A percentile compares a stretch with the other conserved stretches of the same genome.
Evolutionary conservation across 805 yeast genomes (phyloP).

Genomic region (Suhomyces sp.): DNA sequence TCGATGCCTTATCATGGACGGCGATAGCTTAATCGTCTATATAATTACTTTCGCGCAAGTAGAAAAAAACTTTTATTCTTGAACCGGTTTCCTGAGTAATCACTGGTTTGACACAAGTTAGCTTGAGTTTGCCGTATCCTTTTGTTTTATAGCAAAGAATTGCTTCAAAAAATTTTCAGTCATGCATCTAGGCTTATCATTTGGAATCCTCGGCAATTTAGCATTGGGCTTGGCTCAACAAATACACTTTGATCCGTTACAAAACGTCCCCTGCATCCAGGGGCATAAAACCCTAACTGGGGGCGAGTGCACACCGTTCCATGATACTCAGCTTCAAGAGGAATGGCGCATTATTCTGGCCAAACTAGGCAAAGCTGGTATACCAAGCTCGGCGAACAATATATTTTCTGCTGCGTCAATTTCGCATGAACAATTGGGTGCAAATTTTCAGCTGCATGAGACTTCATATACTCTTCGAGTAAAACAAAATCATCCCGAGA

Average conservation of each 20-base stretch:
- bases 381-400: background rate
- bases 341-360: background rate
- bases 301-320: background rate
- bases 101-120: too few species aligned
- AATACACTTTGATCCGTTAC: background rate
- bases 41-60: background rate
- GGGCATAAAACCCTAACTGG: background rate
- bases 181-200: background rate
- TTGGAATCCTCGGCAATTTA: background rate
- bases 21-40: background rate
- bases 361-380: background rate
- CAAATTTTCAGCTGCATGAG: background rate
- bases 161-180: background rate
- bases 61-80: background rate
- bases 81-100: background rate
- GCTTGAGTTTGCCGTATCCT: background rate
- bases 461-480: background rate
- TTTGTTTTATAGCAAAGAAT: background rate
- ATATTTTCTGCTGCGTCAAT: background rate
- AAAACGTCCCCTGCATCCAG: background rate
- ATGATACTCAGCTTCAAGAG: background rate
- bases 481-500: background rate
- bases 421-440: background rate
- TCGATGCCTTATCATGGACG: background rate
- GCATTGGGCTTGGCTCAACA: background rate